These are phyloP conservation scores for Sesbania bispinosa DNA, from an alignment of 306 rosid genomes.

Conservation along the genomic window DNA sequence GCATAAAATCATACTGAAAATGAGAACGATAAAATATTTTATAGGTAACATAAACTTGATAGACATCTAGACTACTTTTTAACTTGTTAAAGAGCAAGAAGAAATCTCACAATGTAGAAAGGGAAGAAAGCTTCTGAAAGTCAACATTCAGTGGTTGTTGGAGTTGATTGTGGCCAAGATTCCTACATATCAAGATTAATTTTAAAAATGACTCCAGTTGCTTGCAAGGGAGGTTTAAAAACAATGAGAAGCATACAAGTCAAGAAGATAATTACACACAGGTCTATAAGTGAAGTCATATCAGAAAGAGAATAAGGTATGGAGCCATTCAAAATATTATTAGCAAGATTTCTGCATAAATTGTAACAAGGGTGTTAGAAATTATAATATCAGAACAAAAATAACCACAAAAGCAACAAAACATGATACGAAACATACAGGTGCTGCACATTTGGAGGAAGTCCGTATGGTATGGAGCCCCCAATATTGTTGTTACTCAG, in stretches of 20 bases:
- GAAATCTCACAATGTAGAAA: constrained; percentile 69
- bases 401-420: neutral
- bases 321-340: constrained; percentile 52
- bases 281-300: constrained; percentile 54
- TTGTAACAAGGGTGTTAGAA: constrained; percentile 20
- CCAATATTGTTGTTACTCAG: constrained; percentile 72
- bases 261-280: constrained; percentile 56
- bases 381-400: constrained; percentile 20
- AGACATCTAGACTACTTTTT: constrained; percentile 10
- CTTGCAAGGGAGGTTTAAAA: constrained; percentile 1
- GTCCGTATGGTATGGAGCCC: constrained; percentile 51
- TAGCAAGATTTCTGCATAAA: constrained; percentile 73
- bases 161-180: constrained; percentile 81
- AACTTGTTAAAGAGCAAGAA: constrained; percentile 25
- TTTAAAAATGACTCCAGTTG: constrained; percentile 18
- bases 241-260: constrained; percentile 18
- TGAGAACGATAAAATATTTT: neutral
- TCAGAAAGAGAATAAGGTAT: constrained; percentile 66
- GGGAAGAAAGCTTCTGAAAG: constrained; percentile 68
- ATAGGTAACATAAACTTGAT: constrained; percentile 13
- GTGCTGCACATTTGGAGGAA: constrained; percentile 69
- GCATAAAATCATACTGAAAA: neutral
- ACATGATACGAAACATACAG: constrained; percentile 58
- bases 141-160: constrained; percentile 50
- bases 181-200: constrained; percentile 53